Evolutionary conservation across 345 rosid genomes (phyloP), one percentile per base, ranked within the genome.

Genomic region (Eucalyptus sp.): DNA sequence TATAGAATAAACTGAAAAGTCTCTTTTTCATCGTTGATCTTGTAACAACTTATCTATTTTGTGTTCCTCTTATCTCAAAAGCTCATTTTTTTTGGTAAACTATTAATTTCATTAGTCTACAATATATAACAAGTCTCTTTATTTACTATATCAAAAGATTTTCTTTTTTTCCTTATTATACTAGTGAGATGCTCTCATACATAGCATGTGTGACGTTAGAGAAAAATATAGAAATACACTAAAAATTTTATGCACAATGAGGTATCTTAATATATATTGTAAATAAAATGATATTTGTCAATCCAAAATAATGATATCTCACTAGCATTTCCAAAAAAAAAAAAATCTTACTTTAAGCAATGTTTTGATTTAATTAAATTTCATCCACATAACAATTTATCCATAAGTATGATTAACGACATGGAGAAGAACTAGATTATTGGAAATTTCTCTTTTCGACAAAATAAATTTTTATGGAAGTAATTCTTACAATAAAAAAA

Each of bases 1-100:
- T 58, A 10, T 25, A 25, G 64, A 58, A 25, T 10, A 58, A 58
- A 58, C 29, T 25, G 3, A 58, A 58, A 58, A 25, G 7, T 24
- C n/a, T 58, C 2, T 5, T 58, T 27, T 25, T 58, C 64, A 58
- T 58, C 0, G 2, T 10, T 58, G 0, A 58, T 58, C n/a, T 25
- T 25, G 3, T 10, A 58, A 58, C n/a, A 58, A 58, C n/a, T 25
- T 58, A 58, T 25, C 2, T 58, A 58, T 25, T 25, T 27, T 25
- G 1, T 58, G 14, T 58, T 27, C 64, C 14, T 58, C 64, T 58
- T 58, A 58, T 58, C 64, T 58, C 14, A 58, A 58, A 58, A 58
- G 29, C 64, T 58, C n/a, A 0, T 27, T 11, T 10, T 10, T 56
- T 10, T 25, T 0, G 3, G n/a, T 11, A 12, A 58, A 58, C 13